Percentiles rank a stretch among this genome's conserved stretches.
Conservation (phyloP, 495 filamentous ascomycete species). For the Podospora tetraspora region DNA sequence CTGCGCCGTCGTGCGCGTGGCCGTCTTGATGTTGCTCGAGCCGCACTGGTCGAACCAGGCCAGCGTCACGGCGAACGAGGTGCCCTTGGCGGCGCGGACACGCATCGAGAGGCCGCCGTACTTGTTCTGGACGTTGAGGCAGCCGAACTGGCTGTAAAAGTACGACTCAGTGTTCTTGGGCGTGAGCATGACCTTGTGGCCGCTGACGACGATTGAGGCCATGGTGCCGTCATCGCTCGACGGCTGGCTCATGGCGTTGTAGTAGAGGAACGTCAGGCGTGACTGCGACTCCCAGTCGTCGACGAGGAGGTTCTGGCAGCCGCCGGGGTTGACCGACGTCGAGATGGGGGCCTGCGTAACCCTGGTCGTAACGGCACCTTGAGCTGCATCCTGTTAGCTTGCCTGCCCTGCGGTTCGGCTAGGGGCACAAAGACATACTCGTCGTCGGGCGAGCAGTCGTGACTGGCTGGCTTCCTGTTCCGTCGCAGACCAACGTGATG, state of each 20-base stretch:
- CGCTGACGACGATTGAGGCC: constrained; percentile 50
- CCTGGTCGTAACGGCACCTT: background rate
- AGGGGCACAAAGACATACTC: constrained; percentile 11
- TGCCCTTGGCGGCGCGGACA: constrained; percentile 51
- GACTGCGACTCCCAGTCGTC: constrained; percentile 63
- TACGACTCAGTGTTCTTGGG: constrained; percentile 47
- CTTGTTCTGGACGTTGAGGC: constrained; percentile 43
- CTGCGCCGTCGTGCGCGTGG: constrained; percentile 39
- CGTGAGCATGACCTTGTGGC: constrained; percentile 47
- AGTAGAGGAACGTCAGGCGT: constrained; percentile 57
- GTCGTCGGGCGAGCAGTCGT: constrained; percentile 14
- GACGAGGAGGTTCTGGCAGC: constrained; percentile 49
- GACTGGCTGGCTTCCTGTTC: constrained; percentile 10
- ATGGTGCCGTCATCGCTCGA: constrained; percentile 57
- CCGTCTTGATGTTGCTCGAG: constrained; percentile 36
- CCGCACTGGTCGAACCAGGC: constrained; percentile 38
- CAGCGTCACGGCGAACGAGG: constrained; percentile 51
- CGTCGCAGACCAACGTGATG: constrained; percentile 46
- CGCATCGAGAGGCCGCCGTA: constrained; percentile 58
- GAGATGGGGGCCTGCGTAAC: constrained; percentile 11
- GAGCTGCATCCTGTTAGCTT: constrained; percentile 1
- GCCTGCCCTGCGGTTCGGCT: background rate
- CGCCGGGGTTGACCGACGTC: constrained; percentile 21
- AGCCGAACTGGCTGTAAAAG: constrained; percentile 56
- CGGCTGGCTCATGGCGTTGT: constrained; percentile 55